These are phyloP conservation scores for Ceratobasidium sp. DNA, from an alignment of 1,284 basidiomycete species.

Conservation along the genomic window DNA sequence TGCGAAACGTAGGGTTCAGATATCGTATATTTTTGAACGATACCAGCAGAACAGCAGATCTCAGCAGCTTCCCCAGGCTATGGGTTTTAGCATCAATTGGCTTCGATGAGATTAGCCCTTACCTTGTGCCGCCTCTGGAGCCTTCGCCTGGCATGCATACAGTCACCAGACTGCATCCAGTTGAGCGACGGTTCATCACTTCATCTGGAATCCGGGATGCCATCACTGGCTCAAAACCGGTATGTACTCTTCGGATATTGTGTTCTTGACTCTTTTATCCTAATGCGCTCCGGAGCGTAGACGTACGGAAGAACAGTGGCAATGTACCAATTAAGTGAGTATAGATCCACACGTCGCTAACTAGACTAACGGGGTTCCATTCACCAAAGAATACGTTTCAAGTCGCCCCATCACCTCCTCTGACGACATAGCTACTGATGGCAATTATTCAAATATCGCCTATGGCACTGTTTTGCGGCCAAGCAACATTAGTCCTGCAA, in stretches of 20 bases:
- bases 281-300: no score
- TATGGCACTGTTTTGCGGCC: neutral
- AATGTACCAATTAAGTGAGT: neutral
- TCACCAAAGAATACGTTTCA: no score
- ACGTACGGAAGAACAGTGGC: neutral
- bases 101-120: no score
- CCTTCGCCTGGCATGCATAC: neutral
- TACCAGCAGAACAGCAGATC: no score
- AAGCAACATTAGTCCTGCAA: neutral
- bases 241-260: neutral
- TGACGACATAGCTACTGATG: neutral
- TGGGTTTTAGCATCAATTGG: no score
- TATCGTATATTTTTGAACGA: no score
- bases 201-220: neutral
- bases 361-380: no score
- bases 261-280: no score
- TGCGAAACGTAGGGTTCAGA: no score
- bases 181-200: neutral
- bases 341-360: neutral
- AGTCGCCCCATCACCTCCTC: neutral
- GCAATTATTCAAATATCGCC: neutral
- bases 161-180: neutral
- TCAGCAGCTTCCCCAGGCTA: no score
- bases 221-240: slow-evolving; percentile 8
- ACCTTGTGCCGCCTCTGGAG: neutral